Percentiles rank a stretch among this genome's conserved stretches.
phyloP scores from a whole-genome alignment of 2,329 filamentous ascomycete species.

The Colletotrichum magnum region DNA sequence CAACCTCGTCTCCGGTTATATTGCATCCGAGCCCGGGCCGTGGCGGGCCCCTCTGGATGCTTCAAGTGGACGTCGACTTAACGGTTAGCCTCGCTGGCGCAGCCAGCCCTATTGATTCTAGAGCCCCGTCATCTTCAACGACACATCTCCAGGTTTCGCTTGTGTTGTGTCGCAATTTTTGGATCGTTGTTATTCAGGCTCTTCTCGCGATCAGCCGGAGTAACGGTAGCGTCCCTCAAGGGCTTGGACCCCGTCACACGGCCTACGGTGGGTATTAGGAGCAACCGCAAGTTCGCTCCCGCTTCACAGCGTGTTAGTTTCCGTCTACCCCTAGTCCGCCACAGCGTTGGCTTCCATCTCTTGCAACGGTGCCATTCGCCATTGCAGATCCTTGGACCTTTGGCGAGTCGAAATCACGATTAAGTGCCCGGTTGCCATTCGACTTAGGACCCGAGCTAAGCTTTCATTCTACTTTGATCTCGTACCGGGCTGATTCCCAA shows the following conservation, averaged over 20 bases:
- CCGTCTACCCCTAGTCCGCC: constrained; percentile 2
- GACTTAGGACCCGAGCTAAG: constrained; percentile 16
- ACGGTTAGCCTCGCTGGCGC: no score
- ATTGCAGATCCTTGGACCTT: constrained; percentile 5
- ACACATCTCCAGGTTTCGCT: no score
- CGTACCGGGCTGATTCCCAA: constrained; percentile 19
- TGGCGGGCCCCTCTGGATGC: no score
- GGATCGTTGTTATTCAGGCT: not conserved
- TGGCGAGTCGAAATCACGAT: not conserved
- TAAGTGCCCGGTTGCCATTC: not conserved
- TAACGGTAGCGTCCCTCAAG: not conserved
- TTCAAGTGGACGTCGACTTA: no score
- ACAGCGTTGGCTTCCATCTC: not conserved
- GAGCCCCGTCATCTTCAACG: no score
- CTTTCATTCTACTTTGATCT: constrained; percentile 12
- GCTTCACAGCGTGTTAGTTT: not conserved
- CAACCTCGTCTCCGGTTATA: no score
- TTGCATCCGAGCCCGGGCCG: no score
- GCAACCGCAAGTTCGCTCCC: constrained; percentile 14
- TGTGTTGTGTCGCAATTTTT: no score
- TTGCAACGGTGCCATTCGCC: constrained; percentile 6
- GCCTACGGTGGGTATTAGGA: constrained; percentile 2
- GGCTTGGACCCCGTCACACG: constrained; percentile 25
- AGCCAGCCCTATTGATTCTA: no score
- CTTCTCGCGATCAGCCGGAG: not conserved